These are phyloP conservation scores for Metarhizium sp. DNA, from an alignment of 2,329 filamentous ascomycete species.

Conservation along the genomic window DNA sequence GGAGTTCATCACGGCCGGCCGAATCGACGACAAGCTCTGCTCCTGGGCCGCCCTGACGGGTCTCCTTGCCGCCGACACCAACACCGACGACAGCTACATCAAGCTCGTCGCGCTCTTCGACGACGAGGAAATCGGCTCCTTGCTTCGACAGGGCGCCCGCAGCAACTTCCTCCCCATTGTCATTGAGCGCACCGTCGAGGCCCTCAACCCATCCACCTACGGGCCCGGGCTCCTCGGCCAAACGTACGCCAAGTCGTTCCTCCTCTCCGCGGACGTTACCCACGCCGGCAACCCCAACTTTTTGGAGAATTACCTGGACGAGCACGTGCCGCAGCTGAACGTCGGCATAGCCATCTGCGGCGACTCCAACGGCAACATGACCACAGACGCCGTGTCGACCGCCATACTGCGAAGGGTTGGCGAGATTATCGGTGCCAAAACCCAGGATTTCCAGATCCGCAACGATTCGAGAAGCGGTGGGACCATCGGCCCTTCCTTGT, in stretches of 20 bases:
- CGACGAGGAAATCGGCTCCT: conserved; percentile 90
- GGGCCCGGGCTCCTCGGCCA: conserved; percentile 60
- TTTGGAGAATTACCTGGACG: conserved; percentile 68
- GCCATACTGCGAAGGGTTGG: conserved; percentile 72
- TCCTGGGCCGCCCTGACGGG: conserved; percentile 84
- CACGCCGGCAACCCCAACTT: conserved; percentile 97
- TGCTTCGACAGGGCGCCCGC: conserved; percentile 79
- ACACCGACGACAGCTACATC: conserved; percentile 56
- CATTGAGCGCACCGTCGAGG: conserved; percentile 74
- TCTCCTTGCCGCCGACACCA: conserved; percentile 56
- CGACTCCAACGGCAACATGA: conserved; percentile 93
- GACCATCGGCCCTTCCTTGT: conserved; percentile 90
- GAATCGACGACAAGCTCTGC: conserved; percentile 97
- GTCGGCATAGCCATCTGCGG: conserved; percentile 71
- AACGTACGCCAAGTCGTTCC: conserved; percentile 85
- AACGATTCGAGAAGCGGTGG: conserved; percentile 86
- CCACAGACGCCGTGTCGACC: conserved; percentile 79
- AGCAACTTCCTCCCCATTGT: conserved; percentile 79
- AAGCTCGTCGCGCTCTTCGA: conserved; percentile 94
- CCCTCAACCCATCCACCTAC: conserved; percentile 42
- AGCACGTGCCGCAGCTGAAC: conserved; percentile 82
- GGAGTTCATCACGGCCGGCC: conserved; percentile 89
- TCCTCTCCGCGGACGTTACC: conserved; percentile 86
- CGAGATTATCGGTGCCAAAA: conserved; percentile 57
- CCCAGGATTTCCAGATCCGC: conserved; percentile 89